Evolutionary conservation across 2,329 filamentous ascomycete genomes (phyloP), one percentile per base, ranked within the genome.

Genomic region (Diaporthe sp.): DNA sequence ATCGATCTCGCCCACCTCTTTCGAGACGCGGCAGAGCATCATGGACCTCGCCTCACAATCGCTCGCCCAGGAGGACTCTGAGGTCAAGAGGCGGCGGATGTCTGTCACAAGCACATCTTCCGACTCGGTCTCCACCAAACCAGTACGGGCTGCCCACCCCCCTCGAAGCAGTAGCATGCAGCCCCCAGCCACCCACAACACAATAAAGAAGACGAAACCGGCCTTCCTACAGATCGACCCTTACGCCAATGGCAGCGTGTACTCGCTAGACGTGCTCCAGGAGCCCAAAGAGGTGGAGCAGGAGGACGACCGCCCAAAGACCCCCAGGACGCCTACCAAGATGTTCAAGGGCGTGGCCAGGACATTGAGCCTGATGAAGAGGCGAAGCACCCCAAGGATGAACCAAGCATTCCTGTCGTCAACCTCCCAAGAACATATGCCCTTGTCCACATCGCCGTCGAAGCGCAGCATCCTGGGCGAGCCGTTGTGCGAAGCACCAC

Each of bases 161-260:
- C 82, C 84, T 44, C 82, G 87, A 65, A 87, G 86, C 62, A 87
- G 84, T 81, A 88, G 86, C 79, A 83, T 88, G 78, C 81, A 75
- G 83, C 25, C 80, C 82, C 55, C 79, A 82, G 57, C 78, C 84
- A 28, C 76, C 80, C 31, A 87, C 78, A 78, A 67, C 51, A 69
- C 73, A 65, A 15, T 65, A 46, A 80, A 80, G 73, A 78, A 82
- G 78, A 80, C 82, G 76, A 84, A 79, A 37, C 88, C 87, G 1
- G 82, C 85, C 3, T 91, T 91, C 81, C 85, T 91, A 28, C 86
- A 83, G 80, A 86, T 89, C 76, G 89, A 91, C 79, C 89, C 89
- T 2, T 91, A 87, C 76, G 87, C 88, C 31, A 80, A 81, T 49
- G 81, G 81, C 67, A 85, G 83, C 79, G 80, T 80, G 69, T 82